A percentile compares a stretch with the other conserved stretches of the same genome.
These are phyloP conservation scores for Penicilliopsis zonata DNA, from an alignment of 495 filamentous ascomycete genomes.

Conservation along the genomic window DNA sequence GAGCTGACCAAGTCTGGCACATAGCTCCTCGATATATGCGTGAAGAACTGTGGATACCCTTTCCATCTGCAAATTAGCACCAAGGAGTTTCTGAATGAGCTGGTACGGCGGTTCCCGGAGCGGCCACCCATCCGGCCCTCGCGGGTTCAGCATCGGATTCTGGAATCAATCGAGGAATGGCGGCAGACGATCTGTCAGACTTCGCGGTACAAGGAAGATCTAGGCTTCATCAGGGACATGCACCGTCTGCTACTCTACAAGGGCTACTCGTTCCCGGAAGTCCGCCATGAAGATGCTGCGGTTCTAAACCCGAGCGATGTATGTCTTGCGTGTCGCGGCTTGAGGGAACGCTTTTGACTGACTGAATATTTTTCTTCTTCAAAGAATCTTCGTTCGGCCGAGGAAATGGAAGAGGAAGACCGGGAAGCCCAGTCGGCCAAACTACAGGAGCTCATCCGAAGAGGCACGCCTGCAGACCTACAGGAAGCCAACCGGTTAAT, in stretches of 20 bases:
- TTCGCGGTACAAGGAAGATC: slow-evolving; percentile 89
- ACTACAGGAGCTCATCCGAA: slow-evolving; percentile 87
- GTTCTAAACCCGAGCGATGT: slow-evolving; percentile 97
- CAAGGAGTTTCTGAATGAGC: slow-evolving; percentile 97
- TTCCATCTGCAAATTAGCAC: slow-evolving; percentile 98
- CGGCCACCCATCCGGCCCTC: slow-evolving; percentile 76
- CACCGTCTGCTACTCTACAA: slow-evolving; percentile 92
- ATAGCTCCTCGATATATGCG: slow-evolving; percentile 90
- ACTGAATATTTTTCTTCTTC: too few relatives aligned
- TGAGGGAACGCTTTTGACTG: slow-evolving; percentile 9
- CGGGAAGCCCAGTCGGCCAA: slow-evolving; percentile 90
- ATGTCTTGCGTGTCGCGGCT: slow-evolving; percentile 21
- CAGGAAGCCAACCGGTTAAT: slow-evolving; percentile 94
- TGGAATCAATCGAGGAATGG: slow-evolving; percentile 98
- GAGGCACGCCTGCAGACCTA: slow-evolving; percentile 81
- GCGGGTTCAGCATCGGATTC: slow-evolving; percentile 78
- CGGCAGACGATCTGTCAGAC: slow-evolving; percentile 95
- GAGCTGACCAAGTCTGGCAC: slow-evolving; percentile 19
- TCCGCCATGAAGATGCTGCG: slow-evolving; percentile 85
- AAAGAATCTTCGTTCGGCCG: slow-evolving; percentile 93
- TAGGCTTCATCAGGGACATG: slow-evolving; percentile 97
- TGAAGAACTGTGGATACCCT: slow-evolving; percentile 99
- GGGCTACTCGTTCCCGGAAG: slow-evolving; percentile 89
- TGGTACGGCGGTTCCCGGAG: slow-evolving; percentile 92
- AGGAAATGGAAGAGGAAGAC: slow-evolving; percentile 99